A percentile compares a stretch with the other conserved stretches of the same genome.
phyloP scores from a whole-genome alignment of 139 green algal genomes.

The Volvox africanus region DNA sequence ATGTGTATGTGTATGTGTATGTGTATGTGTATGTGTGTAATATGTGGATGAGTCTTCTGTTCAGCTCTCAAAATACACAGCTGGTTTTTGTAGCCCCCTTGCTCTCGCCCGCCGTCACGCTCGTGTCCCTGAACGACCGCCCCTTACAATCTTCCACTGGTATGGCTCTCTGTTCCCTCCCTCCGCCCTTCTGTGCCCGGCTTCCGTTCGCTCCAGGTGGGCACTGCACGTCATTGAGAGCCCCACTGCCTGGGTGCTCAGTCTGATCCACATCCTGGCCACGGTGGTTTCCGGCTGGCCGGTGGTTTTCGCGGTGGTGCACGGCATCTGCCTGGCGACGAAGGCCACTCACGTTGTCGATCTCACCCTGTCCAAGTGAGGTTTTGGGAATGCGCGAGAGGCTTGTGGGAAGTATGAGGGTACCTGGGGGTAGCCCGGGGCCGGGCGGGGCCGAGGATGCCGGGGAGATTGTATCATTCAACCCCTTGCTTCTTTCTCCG shows the following conservation, averaged over 20 bases:
- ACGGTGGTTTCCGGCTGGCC: slow-evolving; percentile 45
- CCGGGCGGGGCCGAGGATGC: too few species aligned
- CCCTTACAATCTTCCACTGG: background rate
- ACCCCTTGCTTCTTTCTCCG: too few species aligned
- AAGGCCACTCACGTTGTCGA: background rate
- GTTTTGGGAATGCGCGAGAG: background rate
- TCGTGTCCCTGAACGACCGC: too few species aligned
- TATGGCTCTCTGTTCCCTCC: background rate
- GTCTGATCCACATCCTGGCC: slow-evolving; percentile 37
- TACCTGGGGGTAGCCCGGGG: too few species aligned
- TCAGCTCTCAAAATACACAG: too few species aligned
- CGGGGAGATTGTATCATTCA: too few species aligned
- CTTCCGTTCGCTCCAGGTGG: background rate
- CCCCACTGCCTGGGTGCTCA: slow-evolving; percentile 43
- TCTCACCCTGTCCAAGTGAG: slow-evolving; percentile 23
- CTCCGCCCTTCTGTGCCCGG: background rate
- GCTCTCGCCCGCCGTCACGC: too few species aligned
- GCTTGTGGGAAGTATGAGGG: too few species aligned
- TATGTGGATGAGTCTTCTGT: too few species aligned
- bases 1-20: background rate
- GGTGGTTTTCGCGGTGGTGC: slow-evolving; percentile 18
- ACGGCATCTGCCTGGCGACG: slow-evolving; percentile 25
- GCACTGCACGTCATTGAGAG: slow-evolving; percentile 45
- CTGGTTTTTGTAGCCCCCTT: too few species aligned
- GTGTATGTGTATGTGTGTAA: too few species aligned